Evolutionary conservation across 257 asterid species (phyloP), one percentile per base, ranked within the genome.

Genomic region (Primulina eburnea): DNA sequence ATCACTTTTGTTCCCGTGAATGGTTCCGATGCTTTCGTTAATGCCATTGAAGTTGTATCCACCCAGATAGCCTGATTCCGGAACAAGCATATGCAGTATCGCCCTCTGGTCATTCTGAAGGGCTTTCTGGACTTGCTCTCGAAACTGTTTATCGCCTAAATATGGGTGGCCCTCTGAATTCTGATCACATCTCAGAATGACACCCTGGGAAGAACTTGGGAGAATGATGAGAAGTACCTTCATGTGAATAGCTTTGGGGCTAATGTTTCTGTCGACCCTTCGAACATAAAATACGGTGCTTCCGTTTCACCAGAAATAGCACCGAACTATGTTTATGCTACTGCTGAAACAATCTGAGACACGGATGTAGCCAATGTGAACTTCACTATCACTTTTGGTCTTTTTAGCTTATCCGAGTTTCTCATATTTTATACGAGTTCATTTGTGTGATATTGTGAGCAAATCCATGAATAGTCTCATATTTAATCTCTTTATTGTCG

Each of bases 161-260:
- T 24, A 80, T 78, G 43, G 93, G 93, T 2, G 93, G 93, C 1
- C 83, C 86, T 4, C 2, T 59, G 24, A 65, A n/a, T n/a, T n/a
- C n/a, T n/a, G n/a, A n/a, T 87, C 63, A 75, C 85, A 17, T 62
- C 93, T 6, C 73, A 71, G 24, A 83, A 81, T 7, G 93, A 87
- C 56, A 85, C 90, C 8, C 56, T 87, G 2, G 88, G 90, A 1
- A 75, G 93, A 69, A 69, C 40, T 6, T 87, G 93, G 90, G 77
- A 69, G 53, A 43, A 43, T 14, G 53, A 43, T 14, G 53, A 43
- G 53, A 43, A 43, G 53, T 43, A 43, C 53, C 53, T 43, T 43
- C 53, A 43, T 14, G 53, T 43, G 53, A 43, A 43, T 43, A 43
- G 53, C 53, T 43, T 18, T 11, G 53, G 18, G 6, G 4, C 17